Percentiles rank a stretch among this genome's conserved stretches.
Conservation (phyloP, 2,329 filamentous ascomycete species). For the Remersonia thermophila region DNA sequence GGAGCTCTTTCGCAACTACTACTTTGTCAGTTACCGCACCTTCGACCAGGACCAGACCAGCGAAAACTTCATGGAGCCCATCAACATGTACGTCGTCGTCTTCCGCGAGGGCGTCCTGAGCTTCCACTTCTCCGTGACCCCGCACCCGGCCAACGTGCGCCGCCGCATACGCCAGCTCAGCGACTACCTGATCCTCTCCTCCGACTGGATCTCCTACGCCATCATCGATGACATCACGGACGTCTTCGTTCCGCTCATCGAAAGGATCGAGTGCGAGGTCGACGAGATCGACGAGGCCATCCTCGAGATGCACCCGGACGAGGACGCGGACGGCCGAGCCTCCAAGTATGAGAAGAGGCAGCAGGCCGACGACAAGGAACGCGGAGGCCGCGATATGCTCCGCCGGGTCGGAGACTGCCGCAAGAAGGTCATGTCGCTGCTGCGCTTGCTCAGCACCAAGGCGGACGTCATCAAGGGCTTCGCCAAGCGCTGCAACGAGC, state of each 20-base stretch:
- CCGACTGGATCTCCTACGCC: slow-evolving; percentile 97
- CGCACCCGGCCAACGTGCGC: slow-evolving; percentile 91
- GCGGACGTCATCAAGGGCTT: slow-evolving; percentile 99
- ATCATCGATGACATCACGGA: slow-evolving; percentile 98
- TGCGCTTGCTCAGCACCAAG: slow-evolving; percentile 87
- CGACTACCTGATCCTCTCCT: slow-evolving; percentile 83
- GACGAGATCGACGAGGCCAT: slow-evolving; percentile 95
- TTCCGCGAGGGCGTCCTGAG: slow-evolving; percentile 92
- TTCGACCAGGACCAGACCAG: slow-evolving; percentile 91
- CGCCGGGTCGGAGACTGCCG: slow-evolving; percentile 84
- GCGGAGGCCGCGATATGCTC: slow-evolving; percentile 67
- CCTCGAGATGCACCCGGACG: slow-evolving; percentile 60
- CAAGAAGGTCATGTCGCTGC: slow-evolving; percentile 95
- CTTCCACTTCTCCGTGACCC: slow-evolving; percentile 94
- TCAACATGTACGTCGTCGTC: slow-evolving; percentile 96
- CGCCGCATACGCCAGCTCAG: slow-evolving; percentile 84
- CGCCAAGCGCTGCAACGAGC: slow-evolving; percentile 94
- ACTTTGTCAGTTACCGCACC: slow-evolving; percentile 95
- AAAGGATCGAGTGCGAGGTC: slow-evolving; percentile 88
- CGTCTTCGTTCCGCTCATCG: slow-evolving; percentile 84
- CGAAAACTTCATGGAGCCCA: slow-evolving; percentile 82
- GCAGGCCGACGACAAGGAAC: slow-evolving; percentile 27
- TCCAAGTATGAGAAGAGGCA: slow-evolving; percentile 28
- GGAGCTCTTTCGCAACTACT: slow-evolving; percentile 93
- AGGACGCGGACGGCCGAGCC: slow-evolving; percentile 30